phyloP scores from a whole-genome alignment of 2,329 filamentous ascomycete species.

The Hypoxylon sp. region DNA sequence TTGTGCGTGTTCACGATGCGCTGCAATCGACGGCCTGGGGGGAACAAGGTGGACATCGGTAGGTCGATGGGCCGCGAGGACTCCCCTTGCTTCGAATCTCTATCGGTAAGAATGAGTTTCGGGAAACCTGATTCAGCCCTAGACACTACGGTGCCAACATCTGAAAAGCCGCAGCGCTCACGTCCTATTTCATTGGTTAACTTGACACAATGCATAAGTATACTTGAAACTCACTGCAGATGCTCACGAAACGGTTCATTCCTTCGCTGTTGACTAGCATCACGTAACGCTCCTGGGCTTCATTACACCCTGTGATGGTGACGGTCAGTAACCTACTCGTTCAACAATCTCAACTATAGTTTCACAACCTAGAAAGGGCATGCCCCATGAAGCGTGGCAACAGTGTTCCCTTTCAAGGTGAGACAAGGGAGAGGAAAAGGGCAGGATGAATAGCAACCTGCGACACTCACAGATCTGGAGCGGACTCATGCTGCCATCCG shows the following conservation, averaged over 20 bases:
- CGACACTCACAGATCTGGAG: constrained; percentile 81
- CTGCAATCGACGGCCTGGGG: constrained; percentile 41
- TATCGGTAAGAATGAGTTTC: constrained; percentile 70
- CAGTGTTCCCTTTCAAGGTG: neutral
- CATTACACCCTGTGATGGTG: constrained; percentile 63
- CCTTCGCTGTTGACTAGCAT: constrained; percentile 83
- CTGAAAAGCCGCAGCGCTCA: constrained; percentile 91
- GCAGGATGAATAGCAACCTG: neutral
- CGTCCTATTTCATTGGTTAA: constrained; percentile 51
- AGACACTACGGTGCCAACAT: constrained; percentile 80
- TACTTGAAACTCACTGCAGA: constrained; percentile 53
- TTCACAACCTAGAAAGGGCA: neutral
- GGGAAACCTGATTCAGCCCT: constrained; percentile 69
- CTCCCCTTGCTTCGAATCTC: constrained; percentile 36
- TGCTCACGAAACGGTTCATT: constrained; percentile 77
- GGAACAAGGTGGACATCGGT: constrained; percentile 44
- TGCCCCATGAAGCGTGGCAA: neutral
- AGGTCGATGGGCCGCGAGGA: constrained; percentile 42
- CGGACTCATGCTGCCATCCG: constrained; percentile 90
- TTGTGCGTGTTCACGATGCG: constrained; percentile 40
- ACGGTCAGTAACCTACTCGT: constrained; percentile 7
- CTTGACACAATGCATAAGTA: neutral
- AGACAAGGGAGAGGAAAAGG: neutral
- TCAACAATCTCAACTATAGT: neutral
- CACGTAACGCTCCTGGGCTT: constrained; percentile 96